These are phyloP conservation scores for Picochlorum sp. DNA, from an alignment of 139 green algal species.

Conservation along the genomic window DNA sequence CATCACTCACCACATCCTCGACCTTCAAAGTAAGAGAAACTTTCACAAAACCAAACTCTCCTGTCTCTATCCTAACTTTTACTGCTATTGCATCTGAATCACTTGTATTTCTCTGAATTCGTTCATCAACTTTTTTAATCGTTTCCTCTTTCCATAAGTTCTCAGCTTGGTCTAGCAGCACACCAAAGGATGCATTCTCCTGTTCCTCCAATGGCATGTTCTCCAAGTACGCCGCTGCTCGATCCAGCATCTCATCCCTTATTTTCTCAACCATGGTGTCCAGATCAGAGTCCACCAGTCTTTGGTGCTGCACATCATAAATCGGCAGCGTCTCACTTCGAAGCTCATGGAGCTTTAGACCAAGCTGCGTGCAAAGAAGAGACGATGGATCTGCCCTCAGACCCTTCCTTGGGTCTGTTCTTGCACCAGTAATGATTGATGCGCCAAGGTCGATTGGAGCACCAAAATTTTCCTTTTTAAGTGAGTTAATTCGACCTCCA, in stretches of 20 bases:
- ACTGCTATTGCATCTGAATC: too few species aligned
- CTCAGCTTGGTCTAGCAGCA: slow-evolving; percentile 18
- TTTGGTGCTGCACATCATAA: slow-evolving; percentile 46
- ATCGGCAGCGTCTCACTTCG: slow-evolving; percentile 41
- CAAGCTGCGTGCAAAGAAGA: slow-evolving; percentile 52
- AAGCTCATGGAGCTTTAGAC: slow-evolving; percentile 45
- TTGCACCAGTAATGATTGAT: slow-evolving; percentile 69
- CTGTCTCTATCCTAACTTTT: too few species aligned
- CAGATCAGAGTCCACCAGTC: slow-evolving; percentile 18
- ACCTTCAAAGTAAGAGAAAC: background rate
- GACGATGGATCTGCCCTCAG: slow-evolving; percentile 52
- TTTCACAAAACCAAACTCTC: background rate
- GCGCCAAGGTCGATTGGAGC: slow-evolving; percentile 78
- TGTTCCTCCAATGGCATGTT: slow-evolving; percentile 28
- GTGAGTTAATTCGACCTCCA: slow-evolving; percentile 72
- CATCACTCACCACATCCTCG: background rate
- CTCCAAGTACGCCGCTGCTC: slow-evolving; percentile 24
- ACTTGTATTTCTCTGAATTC: too few species aligned
- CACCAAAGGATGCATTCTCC: slow-evolving; percentile 17
- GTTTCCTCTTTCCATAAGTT: background rate
- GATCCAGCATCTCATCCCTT: slow-evolving; percentile 58
- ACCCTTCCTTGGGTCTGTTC: slow-evolving; percentile 23
- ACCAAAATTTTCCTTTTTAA: slow-evolving; percentile 33
- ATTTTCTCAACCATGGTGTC: slow-evolving; percentile 45
- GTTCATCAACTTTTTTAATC: background rate